phyloP scores from a whole-genome alignment of 768 basidiomycete species.

The Boletus eberwhitei region DNA sequence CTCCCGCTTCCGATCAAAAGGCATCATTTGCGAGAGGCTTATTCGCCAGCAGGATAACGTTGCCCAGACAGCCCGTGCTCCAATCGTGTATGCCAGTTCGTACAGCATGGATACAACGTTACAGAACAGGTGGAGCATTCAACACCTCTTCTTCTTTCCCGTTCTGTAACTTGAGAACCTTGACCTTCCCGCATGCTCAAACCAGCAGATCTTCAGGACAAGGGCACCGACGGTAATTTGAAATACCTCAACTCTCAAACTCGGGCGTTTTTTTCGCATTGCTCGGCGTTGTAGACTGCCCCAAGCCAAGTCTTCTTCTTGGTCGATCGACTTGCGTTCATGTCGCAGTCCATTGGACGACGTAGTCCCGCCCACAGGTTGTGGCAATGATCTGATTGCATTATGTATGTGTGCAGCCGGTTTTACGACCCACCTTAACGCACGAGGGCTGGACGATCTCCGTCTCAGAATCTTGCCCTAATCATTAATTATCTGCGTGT shows the following conservation, averaged over 20 bases:
- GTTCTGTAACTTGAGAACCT: conserved; percentile 1
- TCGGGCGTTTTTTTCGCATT: background rate
- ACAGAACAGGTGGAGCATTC: conserved; percentile 18
- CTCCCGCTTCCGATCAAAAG: conserved; percentile 27
- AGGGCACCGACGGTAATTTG: conserved; percentile 19
- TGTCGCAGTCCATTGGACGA: background rate
- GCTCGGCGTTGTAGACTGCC: background rate
- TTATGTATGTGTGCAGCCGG: conserved; percentile 18
- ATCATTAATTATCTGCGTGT: conserved; percentile 13
- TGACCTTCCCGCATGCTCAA: conserved; percentile 9
- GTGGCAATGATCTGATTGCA: background rate
- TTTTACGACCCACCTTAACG: conserved; percentile 28
- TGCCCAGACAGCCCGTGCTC: conserved; percentile 16
- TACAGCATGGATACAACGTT: conserved; percentile 26
- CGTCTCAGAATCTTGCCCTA: conserved; percentile 13
- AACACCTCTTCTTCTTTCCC: conserved; percentile 1
- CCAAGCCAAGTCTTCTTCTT: background rate
- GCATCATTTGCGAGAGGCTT: conserved; percentile 7
- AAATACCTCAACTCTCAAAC: conserved; percentile 28
- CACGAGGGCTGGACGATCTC: conserved; percentile 28
- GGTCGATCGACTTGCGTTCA: background rate
- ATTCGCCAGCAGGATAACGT: conserved; percentile 19
- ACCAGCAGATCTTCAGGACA: conserved; percentile 17
- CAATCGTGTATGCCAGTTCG: conserved; percentile 1
- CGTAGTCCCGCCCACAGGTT: background rate